Conservation (phyloP, 768 basidiomycete genomes). For the Cyclocybe cylindracea region DNA sequence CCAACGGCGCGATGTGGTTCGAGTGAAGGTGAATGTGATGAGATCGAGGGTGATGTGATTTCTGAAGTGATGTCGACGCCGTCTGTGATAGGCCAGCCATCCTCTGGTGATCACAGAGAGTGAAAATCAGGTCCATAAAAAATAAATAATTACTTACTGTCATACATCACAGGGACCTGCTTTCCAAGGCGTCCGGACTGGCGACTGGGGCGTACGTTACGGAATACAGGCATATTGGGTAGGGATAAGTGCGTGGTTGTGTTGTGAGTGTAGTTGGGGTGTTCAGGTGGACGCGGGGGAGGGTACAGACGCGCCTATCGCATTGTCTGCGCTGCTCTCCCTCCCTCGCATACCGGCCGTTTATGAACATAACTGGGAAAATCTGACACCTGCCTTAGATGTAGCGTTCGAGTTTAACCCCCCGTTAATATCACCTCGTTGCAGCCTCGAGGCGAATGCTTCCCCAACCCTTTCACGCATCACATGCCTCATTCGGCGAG, state of each 20-base stretch:
- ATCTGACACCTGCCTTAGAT: conserved; percentile 16
- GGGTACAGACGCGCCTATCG: too few species aligned
- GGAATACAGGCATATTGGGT: conserved; percentile 27
- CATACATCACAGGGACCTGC: conserved; percentile 20
- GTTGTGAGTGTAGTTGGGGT: conserved; percentile 1
- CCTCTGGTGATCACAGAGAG: conserved; percentile 10
- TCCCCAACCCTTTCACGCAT: too few species aligned
- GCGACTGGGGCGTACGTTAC: conserved; percentile 21
- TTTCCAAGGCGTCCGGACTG: conserved; percentile 24
- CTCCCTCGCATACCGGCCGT: not conserved
- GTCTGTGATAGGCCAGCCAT: conserved; percentile 20
- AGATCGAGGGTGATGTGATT: not conserved
- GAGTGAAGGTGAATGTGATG: not conserved
- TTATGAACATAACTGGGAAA: conserved; percentile 1
- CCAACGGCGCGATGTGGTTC: not conserved
- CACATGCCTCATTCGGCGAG: too few species aligned
- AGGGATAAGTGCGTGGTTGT: not conserved
- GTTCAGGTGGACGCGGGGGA: not conserved
- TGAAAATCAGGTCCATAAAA: not conserved
- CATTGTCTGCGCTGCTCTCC: too few species aligned
- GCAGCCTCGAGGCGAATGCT: conserved; percentile 21
- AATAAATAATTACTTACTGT: conserved; percentile 19
- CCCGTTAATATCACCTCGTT: conserved; percentile 33
- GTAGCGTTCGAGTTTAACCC: conserved; percentile 22
- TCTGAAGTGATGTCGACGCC: not conserved